Evolutionary conservation across 208 protist genomes (phyloP), one percentile per base, ranked within the genome.

Genomic region (Trypanosoma conorhini): DNA sequence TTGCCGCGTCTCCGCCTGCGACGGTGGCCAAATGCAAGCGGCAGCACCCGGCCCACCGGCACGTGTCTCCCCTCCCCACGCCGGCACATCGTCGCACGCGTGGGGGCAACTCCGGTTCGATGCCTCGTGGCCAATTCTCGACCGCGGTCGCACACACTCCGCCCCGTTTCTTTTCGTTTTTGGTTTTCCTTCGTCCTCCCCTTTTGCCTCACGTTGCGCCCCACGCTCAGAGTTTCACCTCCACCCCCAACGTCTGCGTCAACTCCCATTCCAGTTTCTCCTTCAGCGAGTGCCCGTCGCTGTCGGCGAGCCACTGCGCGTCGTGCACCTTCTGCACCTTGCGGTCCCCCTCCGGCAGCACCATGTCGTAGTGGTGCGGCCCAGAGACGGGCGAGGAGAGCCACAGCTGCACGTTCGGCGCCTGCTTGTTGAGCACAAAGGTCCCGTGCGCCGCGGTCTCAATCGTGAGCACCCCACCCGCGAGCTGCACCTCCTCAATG

Each of bases 401-500:
- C 94, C 94, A 98, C 60, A 98, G 70, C 80, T 97, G 92, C 65
- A 92, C 72, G 55, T 93, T 98, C 4, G 94, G 92, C 10, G 91
- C 91, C 77, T 98, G 94, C 72, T 96, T 96, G 72, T 98, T 98
- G 19, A 98, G 57, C n/a, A 98, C 83, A 68, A 92, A 96, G 3
- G 85, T 87, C 17, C 93, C 91, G 3, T 66, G 60, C 28, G 72
- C 73, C 21, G 60, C 54, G 15, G 91, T 89, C 33, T 91, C 83
- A 24, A 98, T 74, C 1, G 76, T 86, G 26, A 98, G 80, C 67
- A 98, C 94, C 30, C 90, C 91, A 40, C 73, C 79, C 44, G 51
- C 77, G 55, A 70, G 75, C 74, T 59, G 83, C 42, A 95, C 61
- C 50, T 97, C 92, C 55, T 93, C 86, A 33, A 96, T 58, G 22